Percentiles rank a stretch among this genome's conserved stretches.
Evolutionary conservation across 192 early-diverging fungal species (phyloP).

Genomic region (Chytriomyces sp.): DNA sequence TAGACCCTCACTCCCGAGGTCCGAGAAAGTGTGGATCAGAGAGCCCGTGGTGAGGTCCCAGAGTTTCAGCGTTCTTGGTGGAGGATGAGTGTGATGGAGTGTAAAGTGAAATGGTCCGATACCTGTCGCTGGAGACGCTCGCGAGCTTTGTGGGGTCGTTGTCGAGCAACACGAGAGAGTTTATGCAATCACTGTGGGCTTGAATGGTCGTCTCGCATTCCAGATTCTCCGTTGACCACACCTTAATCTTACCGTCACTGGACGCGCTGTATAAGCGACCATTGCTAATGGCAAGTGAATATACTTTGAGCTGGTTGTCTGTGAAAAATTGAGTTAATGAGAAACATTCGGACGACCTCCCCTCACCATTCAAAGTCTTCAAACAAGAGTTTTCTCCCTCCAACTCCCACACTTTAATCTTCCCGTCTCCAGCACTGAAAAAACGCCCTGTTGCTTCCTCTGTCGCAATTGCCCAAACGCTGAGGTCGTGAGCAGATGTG

Average conservation of each 20-base stretch:
- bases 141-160: conserved; percentile 34
- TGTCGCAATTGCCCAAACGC: conserved; percentile 62
- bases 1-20: conserved; percentile 52
- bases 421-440: conserved; percentile 59
- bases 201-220: conserved; percentile 52
- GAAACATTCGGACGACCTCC: background rate
- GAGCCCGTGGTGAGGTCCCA: conserved; percentile 57
- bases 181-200: conserved; percentile 59
- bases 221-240: conserved; percentile 51
- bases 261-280: conserved; percentile 52
- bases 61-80: conserved; percentile 26
- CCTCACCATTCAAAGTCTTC: background rate
- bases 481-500: conserved; percentile 50
- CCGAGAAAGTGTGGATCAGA: conserved; percentile 46
- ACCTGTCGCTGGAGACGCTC: conserved; percentile 42
- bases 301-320: conserved; percentile 58
- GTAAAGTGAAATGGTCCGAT: background rate
- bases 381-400: background rate
- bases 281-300: conserved; percentile 49
- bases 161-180: conserved; percentile 48
- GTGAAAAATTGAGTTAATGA: conserved; percentile 30
- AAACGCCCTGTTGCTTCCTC: conserved; percentile 41
- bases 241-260: conserved; percentile 56
- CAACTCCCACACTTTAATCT: conserved; percentile 54
- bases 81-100: background rate